A percentile compares a stretch with the other conserved stretches of the same genome.
phyloP scores from a whole-genome alignment of 2,329 filamentous ascomycete genomes.

The Pezicula rhizophila region DNA sequence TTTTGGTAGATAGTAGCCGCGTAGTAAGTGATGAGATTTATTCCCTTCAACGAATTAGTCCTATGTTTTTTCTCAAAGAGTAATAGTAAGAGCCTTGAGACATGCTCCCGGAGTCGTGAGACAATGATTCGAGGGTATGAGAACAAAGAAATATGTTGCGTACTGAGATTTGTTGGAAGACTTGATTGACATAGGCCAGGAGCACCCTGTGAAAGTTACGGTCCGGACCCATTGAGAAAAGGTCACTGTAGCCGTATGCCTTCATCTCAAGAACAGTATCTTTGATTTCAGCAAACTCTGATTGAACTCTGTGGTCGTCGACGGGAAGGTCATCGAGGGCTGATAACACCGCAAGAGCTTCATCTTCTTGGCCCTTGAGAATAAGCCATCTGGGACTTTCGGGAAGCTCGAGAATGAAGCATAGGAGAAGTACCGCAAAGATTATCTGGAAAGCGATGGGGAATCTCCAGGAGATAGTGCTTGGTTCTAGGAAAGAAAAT shows the following conservation, averaged over 20 bases:
- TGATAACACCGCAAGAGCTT: constrained; percentile 38
- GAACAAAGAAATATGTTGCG: too few species aligned
- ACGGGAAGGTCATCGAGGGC: constrained; percentile 33
- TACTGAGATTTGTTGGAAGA: constrained; percentile 43
- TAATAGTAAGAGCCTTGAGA: too few species aligned
- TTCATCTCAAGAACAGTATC: constrained; percentile 59
- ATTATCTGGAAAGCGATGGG: constrained; percentile 52
- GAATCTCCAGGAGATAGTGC: constrained; percentile 51
- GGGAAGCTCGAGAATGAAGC: constrained; percentile 45
- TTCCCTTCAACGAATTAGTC: constrained; percentile 16
- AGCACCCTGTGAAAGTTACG: constrained; percentile 49
- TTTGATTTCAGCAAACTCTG: constrained; percentile 46
- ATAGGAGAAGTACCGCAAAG: constrained; percentile 53
- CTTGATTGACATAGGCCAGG: constrained; percentile 41
- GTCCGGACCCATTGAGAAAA: constrained; percentile 44
- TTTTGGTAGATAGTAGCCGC: constrained; percentile 45
- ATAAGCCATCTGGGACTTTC: constrained; percentile 45
- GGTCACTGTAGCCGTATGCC: constrained; percentile 29
- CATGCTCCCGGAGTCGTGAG: too few species aligned
- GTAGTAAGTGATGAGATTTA: constrained; percentile 39
- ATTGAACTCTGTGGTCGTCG: constrained; percentile 47
- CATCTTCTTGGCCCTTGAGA: constrained; percentile 35
- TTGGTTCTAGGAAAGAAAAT: constrained; percentile 42
- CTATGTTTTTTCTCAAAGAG: too few species aligned
- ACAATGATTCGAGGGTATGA: too few species aligned